Evolutionary conservation across 2,329 filamentous ascomycete species (phyloP), one percentile per base, ranked within the genome.

Genomic region (Pyricularia grisea): DNA sequence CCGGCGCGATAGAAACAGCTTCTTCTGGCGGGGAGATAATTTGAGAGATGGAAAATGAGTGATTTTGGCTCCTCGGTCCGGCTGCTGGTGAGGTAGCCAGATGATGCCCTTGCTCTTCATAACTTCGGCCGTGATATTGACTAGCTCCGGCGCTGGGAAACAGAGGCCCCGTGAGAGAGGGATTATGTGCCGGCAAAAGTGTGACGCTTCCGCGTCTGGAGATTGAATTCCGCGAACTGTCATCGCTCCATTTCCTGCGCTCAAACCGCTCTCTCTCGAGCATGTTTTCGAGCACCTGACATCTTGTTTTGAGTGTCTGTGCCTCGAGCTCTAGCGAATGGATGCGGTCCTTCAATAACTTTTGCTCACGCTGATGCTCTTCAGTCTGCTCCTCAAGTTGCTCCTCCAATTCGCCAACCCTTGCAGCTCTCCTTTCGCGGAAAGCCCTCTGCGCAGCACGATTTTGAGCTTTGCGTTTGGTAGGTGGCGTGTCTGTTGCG

Each of bases 381-480:
- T 85, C 84, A 73, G 85, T 87, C 65, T 87, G 81, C 70, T 88
- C 84, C 4, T 90, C 87, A 7, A 91, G 80, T 75, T 89, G 86
- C 73, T 90, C 87, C 77, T 92, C 88, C 36, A 91, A 80, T 76
- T 90, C 94, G 58, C 91, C 90, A 7, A 97, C 92, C 58, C 92
- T 91, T 28, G 92, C 92, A 2, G 92, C 92, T 72, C 94, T 88
- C 70, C 94, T 86, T 79, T 97, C 93, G 42, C 94, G 87, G 79
- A 98, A 98, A 0, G 92, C 92, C 70, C 94, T 85, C 81, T 98
- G 94, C 3, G 94, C 94, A 65, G 92, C 92, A 70, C 95, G 87
- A 78, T 98, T 98, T 81, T 98, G 95, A 1, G 92, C 92, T 82
- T 97, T 96, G 73, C 95, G 88, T 81, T 97, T 97, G 63, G 93